Percentiles rank a stretch among this genome's conserved stretches.
These are phyloP conservation scores for Penicillium silybi DNA, from an alignment of 495 filamentous ascomycete species.

Conservation along the genomic window DNA sequence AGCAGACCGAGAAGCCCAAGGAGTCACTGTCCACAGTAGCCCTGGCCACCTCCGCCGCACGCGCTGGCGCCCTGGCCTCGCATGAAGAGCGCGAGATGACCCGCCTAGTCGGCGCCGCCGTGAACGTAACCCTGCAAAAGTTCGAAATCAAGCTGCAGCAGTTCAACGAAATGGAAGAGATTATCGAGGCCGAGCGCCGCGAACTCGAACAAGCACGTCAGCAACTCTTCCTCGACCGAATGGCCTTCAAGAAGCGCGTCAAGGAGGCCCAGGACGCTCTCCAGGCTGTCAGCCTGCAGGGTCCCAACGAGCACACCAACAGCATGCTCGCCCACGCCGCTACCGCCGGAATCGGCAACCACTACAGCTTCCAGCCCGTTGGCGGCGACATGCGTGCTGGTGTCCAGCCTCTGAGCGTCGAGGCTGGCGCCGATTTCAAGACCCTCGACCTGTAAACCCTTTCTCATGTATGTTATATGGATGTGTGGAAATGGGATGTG, in stretches of 20 bases:
- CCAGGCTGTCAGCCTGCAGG: slow-evolving; percentile 54
- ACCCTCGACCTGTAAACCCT: slow-evolving; percentile 42
- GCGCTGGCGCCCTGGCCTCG: slow-evolving; percentile 81
- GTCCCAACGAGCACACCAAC: slow-evolving; percentile 51
- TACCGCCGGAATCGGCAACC: slow-evolving; percentile 47
- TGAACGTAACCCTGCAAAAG: slow-evolving; percentile 81
- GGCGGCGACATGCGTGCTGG: slow-evolving; percentile 40
- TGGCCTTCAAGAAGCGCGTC: slow-evolving; percentile 85
- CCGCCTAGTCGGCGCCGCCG: slow-evolving; percentile 75
- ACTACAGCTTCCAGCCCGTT: slow-evolving; percentile 56
- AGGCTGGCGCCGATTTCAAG: slow-evolving; percentile 50
- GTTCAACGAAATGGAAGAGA: slow-evolving; percentile 92
- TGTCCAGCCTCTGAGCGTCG: slow-evolving; percentile 63
- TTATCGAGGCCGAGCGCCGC: slow-evolving; percentile 84
- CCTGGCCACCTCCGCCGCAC: slow-evolving; percentile 77
- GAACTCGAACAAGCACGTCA: slow-evolving; percentile 88
- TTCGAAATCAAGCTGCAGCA: slow-evolving; percentile 83
- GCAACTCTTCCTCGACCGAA: slow-evolving; percentile 86
- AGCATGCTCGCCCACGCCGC: slow-evolving; percentile 47
- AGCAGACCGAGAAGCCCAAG: slow-evolving; percentile 32
- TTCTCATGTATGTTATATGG: slow-evolving; percentile 28
- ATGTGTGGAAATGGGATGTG: slow-evolving; percentile 9
- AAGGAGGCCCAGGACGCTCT: slow-evolving; percentile 77
- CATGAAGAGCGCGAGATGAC: slow-evolving; percentile 97
- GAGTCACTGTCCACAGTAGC: slow-evolving; percentile 68